Percentiles rank a stretch among this genome's conserved stretches.
Evolutionary conservation across 2,329 filamentous ascomycete species (phyloP).

Genomic region (Emydomyces testavorans): DNA sequence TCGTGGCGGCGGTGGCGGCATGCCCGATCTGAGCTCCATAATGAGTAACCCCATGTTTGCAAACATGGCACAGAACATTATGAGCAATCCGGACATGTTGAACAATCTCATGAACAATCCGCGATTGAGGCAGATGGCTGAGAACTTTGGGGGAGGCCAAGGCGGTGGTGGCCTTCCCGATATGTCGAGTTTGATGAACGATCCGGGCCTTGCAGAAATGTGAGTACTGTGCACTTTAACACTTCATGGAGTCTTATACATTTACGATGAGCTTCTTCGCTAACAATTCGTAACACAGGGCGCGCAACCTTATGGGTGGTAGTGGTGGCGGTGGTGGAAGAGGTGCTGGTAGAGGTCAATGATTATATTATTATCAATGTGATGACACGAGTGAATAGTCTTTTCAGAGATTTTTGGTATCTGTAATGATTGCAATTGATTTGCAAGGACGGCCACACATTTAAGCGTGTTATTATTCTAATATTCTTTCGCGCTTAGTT

Average conservation of each 20-base stretch:
- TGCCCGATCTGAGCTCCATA: slow-evolving; percentile 76
- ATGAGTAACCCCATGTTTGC: slow-evolving; percentile 99
- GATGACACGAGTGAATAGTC: not conserved
- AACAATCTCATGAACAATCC: slow-evolving; percentile 91
- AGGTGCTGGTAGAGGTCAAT: slow-evolving; percentile 16
- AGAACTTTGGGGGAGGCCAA: slow-evolving; percentile 50
- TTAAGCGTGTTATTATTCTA: too few relatives aligned
- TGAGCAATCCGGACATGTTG: slow-evolving; percentile 93
- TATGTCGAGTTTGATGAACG: slow-evolving; percentile 72
- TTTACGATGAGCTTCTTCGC: not conserved
- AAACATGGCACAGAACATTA: slow-evolving; percentile 90
- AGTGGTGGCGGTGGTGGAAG: slow-evolving; percentile 35
- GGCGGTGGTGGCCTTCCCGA: slow-evolving; percentile 88
- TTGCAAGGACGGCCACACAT: too few relatives aligned
- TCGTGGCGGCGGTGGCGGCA: slow-evolving; percentile 57
- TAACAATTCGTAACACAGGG: slow-evolving; percentile 34
- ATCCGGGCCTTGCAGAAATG: slow-evolving; percentile 87
- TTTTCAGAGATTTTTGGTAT: not conserved
- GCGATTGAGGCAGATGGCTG: slow-evolving; percentile 73
- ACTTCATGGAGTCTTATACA: not conserved
- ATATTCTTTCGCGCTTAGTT: too few relatives aligned
- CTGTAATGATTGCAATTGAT: not conserved
- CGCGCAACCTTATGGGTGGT: slow-evolving; percentile 57
- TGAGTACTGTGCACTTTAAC: slow-evolving; percentile 42
- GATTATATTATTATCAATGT: not conserved